These are phyloP conservation scores for Ormosia emarginata DNA, from an alignment of 306 rosid genomes.

Conservation along the genomic window DNA sequence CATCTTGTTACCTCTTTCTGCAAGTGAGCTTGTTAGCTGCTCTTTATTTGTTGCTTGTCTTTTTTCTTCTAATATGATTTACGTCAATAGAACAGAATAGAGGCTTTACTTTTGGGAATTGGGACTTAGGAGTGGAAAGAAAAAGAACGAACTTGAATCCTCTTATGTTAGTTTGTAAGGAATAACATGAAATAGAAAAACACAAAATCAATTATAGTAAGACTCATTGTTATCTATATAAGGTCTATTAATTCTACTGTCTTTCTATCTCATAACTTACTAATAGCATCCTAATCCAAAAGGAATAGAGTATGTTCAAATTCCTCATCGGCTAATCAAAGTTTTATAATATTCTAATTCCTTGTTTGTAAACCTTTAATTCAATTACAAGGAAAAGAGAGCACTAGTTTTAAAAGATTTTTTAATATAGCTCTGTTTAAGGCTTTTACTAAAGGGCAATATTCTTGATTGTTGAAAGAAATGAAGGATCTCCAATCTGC, in stretches of 20 bases:
- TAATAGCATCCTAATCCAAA: no score
- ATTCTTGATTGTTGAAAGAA: conserved; percentile 21
- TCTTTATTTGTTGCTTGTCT: neutral
- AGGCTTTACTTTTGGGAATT: neutral
- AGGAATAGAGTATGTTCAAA: neutral
- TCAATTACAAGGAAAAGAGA: conserved; percentile 9
- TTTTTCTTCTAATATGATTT: neutral
- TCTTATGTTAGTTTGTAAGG: no score
- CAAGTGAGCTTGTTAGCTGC: neutral
- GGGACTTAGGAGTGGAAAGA: neutral
- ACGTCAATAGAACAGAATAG: neutral
- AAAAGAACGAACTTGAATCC: neutral
- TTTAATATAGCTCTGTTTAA: neutral
- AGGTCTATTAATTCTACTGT: no score
- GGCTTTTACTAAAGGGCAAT: neutral
- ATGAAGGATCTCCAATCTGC: conserved; percentile 21
- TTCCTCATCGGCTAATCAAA: neutral
- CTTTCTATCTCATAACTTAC: no score
- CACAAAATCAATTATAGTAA: no score
- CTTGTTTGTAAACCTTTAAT: conserved; percentile 9
- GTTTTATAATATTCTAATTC: neutral
- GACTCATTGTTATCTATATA: no score
- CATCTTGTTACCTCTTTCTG: neutral
- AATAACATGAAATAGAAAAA: no score
- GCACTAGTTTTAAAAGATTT: neutral